Percentiles rank a stretch among this genome's conserved stretches.
These are phyloP conservation scores for Colletotrichum acutatum DNA, from an alignment of 2,329 filamentous ascomycete genomes.

Conservation along the genomic window DNA sequence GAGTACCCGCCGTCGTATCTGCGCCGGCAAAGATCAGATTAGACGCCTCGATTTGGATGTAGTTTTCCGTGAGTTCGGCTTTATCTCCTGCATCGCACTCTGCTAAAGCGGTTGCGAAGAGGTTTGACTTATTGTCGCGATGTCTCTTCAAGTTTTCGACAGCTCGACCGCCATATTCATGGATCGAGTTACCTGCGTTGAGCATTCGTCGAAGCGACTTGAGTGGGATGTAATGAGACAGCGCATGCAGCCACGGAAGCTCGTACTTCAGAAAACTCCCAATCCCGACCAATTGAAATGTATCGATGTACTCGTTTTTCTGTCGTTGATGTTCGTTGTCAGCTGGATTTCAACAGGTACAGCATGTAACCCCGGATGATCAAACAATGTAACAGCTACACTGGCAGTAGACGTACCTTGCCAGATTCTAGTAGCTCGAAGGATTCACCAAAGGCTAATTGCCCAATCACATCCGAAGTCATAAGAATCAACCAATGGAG, in stretches of 20 bases:
- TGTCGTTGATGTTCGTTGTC: background rate
- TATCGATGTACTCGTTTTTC: background rate
- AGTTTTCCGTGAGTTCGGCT: slow-evolving; percentile 34
- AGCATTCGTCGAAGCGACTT: background rate
- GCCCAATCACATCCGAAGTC: slow-evolving; percentile 64
- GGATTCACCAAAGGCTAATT: slow-evolving; percentile 66
- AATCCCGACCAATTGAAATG: background rate
- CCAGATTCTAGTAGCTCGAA: slow-evolving; percentile 63
- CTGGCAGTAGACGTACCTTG: slow-evolving; percentile 47
- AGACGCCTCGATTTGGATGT: slow-evolving; percentile 53
- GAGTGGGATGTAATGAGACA: background rate
- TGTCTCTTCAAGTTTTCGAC: slow-evolving; percentile 9
- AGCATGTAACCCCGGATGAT: background rate
- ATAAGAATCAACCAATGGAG: slow-evolving; percentile 66
- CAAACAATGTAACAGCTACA: background rate
- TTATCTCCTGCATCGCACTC: slow-evolving; percentile 16
- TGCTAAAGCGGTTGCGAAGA: slow-evolving; percentile 10
- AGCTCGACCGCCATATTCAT: background rate
- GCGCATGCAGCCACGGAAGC: background rate
- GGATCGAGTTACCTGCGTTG: background rate
- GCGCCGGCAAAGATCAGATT: slow-evolving; percentile 61
- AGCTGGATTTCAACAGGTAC: background rate
- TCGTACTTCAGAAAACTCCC: background rate
- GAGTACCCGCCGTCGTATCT: slow-evolving; percentile 60
- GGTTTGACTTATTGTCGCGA: slow-evolving; percentile 4